Base-by-base conservation (phyloP, 2,329 filamentous ascomycete genomes). In the Aureobasidium sp. region DNA sequence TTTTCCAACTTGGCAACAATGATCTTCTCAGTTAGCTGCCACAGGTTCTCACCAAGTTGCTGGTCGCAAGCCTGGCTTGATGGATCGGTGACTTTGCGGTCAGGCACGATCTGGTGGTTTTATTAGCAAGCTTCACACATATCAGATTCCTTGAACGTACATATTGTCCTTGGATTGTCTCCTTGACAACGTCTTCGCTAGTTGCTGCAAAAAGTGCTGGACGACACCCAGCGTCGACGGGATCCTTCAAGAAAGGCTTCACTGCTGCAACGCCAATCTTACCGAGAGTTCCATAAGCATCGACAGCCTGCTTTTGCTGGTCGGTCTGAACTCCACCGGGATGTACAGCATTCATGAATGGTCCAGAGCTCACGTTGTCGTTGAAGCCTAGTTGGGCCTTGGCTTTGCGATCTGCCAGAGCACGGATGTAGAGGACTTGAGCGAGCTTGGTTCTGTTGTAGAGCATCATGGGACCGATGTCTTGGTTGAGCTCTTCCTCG, bases 401-500 rank as follows among this genome's bases (percentile, higher is more conserved):
- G 29, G 70, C 67, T 60, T 76, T 74, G 19, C 76, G 72, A 27
- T 73, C 69, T 31, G 74, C 68, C 1, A 82, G 68, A 1, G 77
- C 74, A 8, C 73, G 74, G 11, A 76, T 71, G 45, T 80, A 78
- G 6, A 81, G 69, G 15, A 82, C 69, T 62, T 80, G 76, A 1
- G 78, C 78, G 15, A 82, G 75, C 67, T 82, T 82, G 8, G 74
- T 76, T 54, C 79, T 76, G 48, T 72, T 75, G 70, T 82, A 81
- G n/a, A 81, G 72, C 24, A 75, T 74, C 33, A 72, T 74, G 1
- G 79, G 68, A 1, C 79, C 79, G 50, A 82, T 76, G 60, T 81
- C 78, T 35, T 73, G 69, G 64, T 81, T 81, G 29, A 82, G 75
- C 64, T 81, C 79, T 0, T 73, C 68, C 17, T 80, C 60, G n/a